Evolutionary conservation across 257 asterid genomes (phyloP).

Genomic region (Handroanthus guayacan): DNA sequence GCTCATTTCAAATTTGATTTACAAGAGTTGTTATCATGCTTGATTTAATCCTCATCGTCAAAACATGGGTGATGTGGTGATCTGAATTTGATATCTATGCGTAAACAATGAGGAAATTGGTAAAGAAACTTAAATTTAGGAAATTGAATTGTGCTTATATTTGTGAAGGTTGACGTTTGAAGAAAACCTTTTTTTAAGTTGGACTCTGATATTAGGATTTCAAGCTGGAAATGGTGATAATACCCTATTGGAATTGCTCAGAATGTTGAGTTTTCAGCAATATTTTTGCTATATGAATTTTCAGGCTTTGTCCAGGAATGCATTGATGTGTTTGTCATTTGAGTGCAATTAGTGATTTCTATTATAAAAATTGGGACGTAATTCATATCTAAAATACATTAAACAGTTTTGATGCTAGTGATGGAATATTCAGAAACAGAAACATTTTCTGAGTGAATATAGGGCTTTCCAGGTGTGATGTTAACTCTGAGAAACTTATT

Average conservation of each 20-base stretch:
- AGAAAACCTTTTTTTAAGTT: background rate
- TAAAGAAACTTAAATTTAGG: constrained; percentile 11
- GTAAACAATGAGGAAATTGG: constrained; percentile 1
- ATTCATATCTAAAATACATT: background rate
- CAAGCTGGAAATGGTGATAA: constrained; percentile 8
- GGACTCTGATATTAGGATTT: background rate
- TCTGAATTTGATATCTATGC: constrained; percentile 1
- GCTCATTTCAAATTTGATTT: constrained; percentile 10
- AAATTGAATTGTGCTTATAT: background rate
- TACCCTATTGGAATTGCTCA: constrained; percentile 7
- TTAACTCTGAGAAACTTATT: background rate
- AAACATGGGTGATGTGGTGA: constrained; percentile 31
- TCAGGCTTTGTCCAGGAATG: constrained; percentile 8
- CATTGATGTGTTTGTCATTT: constrained; percentile 3
- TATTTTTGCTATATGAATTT: background rate
- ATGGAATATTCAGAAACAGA: background rate
- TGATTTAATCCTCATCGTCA: constrained; percentile 27
- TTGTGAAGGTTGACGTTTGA: background rate
- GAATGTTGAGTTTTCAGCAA: background rate
- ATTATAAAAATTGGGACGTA: constrained; percentile 6
- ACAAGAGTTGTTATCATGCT: background rate
- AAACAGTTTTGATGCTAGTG: background rate
- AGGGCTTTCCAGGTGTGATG: constrained; percentile 15
- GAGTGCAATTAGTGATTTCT: constrained; percentile 15
- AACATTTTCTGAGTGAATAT: background rate